Percentiles rank a stretch among this genome's conserved stretches.
phyloP scores from a whole-genome alignment of 495 filamentous ascomycete species.

The Aspergillus heteromorphus region DNA sequence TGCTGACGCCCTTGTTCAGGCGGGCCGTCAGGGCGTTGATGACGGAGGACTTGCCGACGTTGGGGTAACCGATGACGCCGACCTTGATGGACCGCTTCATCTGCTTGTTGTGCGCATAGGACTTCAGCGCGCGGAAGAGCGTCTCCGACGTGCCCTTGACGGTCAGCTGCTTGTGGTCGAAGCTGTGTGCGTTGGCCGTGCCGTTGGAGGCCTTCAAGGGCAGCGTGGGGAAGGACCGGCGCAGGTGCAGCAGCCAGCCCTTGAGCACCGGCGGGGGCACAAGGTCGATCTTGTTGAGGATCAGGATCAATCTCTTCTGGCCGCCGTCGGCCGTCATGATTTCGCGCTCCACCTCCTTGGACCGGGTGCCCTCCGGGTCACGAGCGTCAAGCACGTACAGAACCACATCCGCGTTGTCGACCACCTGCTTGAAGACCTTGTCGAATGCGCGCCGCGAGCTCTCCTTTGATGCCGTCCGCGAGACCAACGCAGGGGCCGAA shows the following conservation, averaged over 20 bases:
- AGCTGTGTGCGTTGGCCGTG: conserved; percentile 80
- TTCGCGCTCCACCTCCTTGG: conserved; percentile 81
- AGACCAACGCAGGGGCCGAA: conserved; percentile 25
- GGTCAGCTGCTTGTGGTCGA: conserved; percentile 86
- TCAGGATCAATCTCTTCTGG: conserved; percentile 82
- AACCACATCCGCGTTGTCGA: conserved; percentile 81
- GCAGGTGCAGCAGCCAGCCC: conserved; percentile 77
- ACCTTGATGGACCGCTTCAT: conserved; percentile 87
- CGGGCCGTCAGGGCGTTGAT: conserved; percentile 89
- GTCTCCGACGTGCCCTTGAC: conserved; percentile 80
- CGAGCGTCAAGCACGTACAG: conserved; percentile 94
- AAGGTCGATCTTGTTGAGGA: conserved; percentile 96
- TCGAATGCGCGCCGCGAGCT: conserved; percentile 81
- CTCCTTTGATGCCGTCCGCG: conserved; percentile 48
- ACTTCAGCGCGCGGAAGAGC: conserved; percentile 87
- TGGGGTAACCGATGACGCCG: conserved; percentile 93
- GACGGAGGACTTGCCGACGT: conserved; percentile 94
- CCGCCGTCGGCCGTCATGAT: conserved; percentile 80
- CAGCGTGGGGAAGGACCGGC: conserved; percentile 87
- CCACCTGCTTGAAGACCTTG: conserved; percentile 94
- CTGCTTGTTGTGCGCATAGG: conserved; percentile 76
- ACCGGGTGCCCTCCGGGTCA: conserved; percentile 87
- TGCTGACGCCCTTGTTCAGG: conserved; percentile 58
- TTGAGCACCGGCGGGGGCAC: conserved; percentile 76
- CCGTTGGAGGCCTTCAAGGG: conserved; percentile 82